Percentiles rank a stretch among this genome's conserved stretches.
These are phyloP conservation scores for Ophiosphaerella korrae DNA, from an alignment of 2,329 filamentous ascomycete genomes.

Conservation along the genomic window DNA sequence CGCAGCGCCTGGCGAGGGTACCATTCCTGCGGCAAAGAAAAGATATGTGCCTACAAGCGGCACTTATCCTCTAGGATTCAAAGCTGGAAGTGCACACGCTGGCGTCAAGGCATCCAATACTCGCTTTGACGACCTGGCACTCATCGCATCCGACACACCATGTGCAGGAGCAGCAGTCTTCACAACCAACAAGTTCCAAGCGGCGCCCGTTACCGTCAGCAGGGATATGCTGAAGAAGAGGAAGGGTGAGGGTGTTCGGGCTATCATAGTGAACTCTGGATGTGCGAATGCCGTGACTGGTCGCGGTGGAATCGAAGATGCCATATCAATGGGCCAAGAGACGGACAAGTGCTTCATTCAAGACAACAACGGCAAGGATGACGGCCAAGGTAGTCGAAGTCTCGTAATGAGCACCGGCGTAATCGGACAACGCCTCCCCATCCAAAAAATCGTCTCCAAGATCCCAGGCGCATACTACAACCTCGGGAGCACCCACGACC, in stretches of 20 bases:
- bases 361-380: slow-evolving; percentile 41
- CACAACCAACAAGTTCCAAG: slow-evolving; percentile 98
- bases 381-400: slow-evolving; percentile 63
- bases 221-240: slow-evolving; percentile 70
- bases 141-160: slow-evolving; percentile 83
- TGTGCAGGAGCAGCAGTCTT: slow-evolving; percentile 91
- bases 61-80: slow-evolving; percentile 88
- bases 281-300: slow-evolving; percentile 98
- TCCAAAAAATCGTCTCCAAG: slow-evolving; percentile 83
- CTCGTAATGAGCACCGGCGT: slow-evolving; percentile 98
- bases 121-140: slow-evolving; percentile 85
- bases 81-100: slow-evolving; percentile 83
- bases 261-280: slow-evolving; percentile 91
- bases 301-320: slow-evolving; percentile 86
- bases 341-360: slow-evolving; percentile 69
- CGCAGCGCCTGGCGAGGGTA: slow-evolving; percentile 62
- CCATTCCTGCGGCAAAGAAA: slow-evolving; percentile 78
- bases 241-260: slow-evolving; percentile 72
- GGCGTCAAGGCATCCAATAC: slow-evolving; percentile 95
- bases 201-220: slow-evolving; percentile 89
- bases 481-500: slow-evolving; percentile 75
- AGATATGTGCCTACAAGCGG: slow-evolving; percentile 88
- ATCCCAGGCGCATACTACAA: slow-evolving; percentile 77
- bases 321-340: slow-evolving; percentile 77
- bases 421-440: slow-evolving; percentile 91